Evolutionary conservation across 2,329 filamentous ascomycete species (phyloP).

Genomic region (Sordariomycetes sp.): DNA sequence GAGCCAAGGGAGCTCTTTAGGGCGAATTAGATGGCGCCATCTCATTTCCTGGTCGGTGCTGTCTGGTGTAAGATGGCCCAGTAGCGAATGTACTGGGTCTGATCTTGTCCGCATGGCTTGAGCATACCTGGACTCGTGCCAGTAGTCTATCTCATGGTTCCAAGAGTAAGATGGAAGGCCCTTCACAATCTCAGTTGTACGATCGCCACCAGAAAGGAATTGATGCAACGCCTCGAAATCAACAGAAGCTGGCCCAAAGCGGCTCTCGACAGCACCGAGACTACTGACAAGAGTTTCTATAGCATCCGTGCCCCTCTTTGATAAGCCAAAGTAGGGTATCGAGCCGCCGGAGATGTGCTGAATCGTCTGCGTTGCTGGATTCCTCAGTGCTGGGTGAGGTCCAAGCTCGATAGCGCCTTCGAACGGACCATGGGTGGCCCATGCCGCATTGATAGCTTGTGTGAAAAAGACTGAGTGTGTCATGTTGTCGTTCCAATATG

Average conservation of each 20-base stretch:
- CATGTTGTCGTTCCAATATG: conserved; percentile 13
- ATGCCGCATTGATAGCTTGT: conserved; percentile 1
- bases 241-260: not conserved
- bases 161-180: not conserved
- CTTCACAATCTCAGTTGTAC: too few species aligned
- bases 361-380: not conserved
- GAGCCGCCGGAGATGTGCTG: not conserved
- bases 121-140: not conserved
- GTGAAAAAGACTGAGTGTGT: conserved; percentile 10
- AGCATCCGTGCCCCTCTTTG: not conserved
- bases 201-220: too few species aligned
- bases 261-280: not conserved
- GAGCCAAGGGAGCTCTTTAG: not conserved
- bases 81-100: not conserved
- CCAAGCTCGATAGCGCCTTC: not conserved
- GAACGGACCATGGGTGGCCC: not conserved
- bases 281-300: not conserved
- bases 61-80: not conserved
- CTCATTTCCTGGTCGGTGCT: not conserved
- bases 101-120: not conserved
- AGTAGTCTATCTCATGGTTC: not conserved
- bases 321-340: not conserved
- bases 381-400: not conserved
- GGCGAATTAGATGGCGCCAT: not conserved
- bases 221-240: not conserved